Base-by-base conservation (phyloP, 164 flowering plant genomes). In the grape (Vitis vinifera) region DNA sequence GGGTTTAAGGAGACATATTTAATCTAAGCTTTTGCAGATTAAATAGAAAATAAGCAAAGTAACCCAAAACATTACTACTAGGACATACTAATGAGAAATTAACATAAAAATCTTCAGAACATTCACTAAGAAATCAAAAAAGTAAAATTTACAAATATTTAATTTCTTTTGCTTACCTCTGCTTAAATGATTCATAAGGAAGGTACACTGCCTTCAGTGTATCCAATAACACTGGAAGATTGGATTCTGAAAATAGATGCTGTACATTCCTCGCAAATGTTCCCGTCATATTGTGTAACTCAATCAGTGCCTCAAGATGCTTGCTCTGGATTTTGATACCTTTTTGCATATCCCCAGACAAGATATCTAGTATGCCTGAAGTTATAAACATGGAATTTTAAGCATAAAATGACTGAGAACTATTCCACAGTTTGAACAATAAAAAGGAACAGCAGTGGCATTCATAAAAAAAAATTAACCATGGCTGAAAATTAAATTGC, bases 221-320 rank as follows among this genome's bases (percentile, higher is more conserved):
- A 62, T 91, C 88, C 75, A 83, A 48, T 62, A 88, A 76, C 69
- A 85, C 81, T 17, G 83, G 83, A 51, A 87, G 75, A 76, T 92
- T 92, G 72, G 97, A 85, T 67, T 88, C 98, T 65, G 91, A 85
- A 83, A 96, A 96, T 72, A 92, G 81, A 80, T 93, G 97, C 72
- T 93, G 99, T 64, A 93, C 83, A 76, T 96, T 93, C 82, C 91
- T 89, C 3, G 92, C 94, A 81, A 96, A 96, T 60, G 89, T 82
- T 64, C 88, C 85, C 0, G 98, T 92, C 85, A 88, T 85, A 68
- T 85, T 92, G 79, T 96, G 98, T 72, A 96, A 78, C 59, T 96
- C 98, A 76, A 93, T 92, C 71, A 96, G 77, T 30, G 94, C 91
- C 73, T 88, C 94, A 10, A 96, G 88, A 85, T 96, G 99, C 81